Evolutionary conservation across 306 rosid genomes (phyloP), one percentile per base, ranked within the genome.

Genomic region (Cicer yamashitae): DNA sequence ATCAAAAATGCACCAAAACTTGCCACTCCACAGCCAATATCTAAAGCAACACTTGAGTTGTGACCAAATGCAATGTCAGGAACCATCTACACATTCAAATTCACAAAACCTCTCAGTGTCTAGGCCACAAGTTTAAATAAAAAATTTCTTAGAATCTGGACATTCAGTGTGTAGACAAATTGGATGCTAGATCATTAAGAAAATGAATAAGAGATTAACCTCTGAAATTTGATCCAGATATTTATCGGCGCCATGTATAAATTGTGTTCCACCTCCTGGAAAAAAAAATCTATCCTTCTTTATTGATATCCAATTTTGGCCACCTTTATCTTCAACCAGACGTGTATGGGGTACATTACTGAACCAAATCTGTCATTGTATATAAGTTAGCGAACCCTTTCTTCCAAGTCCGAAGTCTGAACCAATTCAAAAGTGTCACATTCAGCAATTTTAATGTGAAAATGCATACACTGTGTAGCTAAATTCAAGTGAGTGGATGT

Each of bases 11-110:
- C 98, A 80, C 97, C 94, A 87, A 91, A 87, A 89, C 97, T 89
- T 14, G 94, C 98, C 46, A 93, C 96, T 58, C 96, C 98, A 81
- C 96, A 87, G 40, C 96, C 98, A 75, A 93, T 78, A 75, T 93
- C 97, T 74, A 93, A 86, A 51, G 90, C 91, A 67, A 91, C 90
- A 59, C 88, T 87, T 13, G 81, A 88, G 22, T 82, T 90, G 81
- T 13, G 41, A 44, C 98, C 97, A 82, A 93, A 91, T 22, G 77
- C 89, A 82, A 91, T 89, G 57, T 88, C 90, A 46, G 97, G 96
- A 79, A 93, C 84, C 97, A 93, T 91, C 97, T 93, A 78, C 67
- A 56, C 59, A 74, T 57, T 76, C 65, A 71, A 83, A 76, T 65
- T 65, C 13, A 78, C 12, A 63, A 54, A 18, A 20, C 1, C 2